Base-by-base conservation (phyloP, 805 yeast species). In the Naumovozyma dairenensis region DNA sequence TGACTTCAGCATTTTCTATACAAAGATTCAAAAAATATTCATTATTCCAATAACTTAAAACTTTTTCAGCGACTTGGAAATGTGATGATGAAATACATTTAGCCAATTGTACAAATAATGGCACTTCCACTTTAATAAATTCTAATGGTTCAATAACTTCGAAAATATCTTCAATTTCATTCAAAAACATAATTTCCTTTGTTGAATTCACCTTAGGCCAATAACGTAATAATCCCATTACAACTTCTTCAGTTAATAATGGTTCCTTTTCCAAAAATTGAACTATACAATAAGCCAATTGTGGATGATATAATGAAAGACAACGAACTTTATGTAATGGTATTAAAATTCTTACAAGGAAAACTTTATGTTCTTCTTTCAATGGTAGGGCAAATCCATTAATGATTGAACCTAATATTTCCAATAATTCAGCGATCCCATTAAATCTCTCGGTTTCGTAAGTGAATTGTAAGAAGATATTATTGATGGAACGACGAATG, bases 201-300 rank as follows among this genome's bases (percentile, higher is more conserved):
- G 96, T 92, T 17, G 93, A 78, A 53, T 85, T 85, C 32, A 83
- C 78, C 59, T 92, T 92, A 35, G 98, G 98, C 98, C 98, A 92
- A 63, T 78, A 92, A 51, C 94, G 71, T 48, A 92, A 63, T 39
- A 92, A 64, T 3, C 96, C 96, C 84, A 84, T 77, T 18, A 92
- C 74, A n/a, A 92, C 97, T 56, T 87, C 97, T 57, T 87, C 96
- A 2, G 97, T 89, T 46, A 92, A 67, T 10, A 71, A 44, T 3
- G 95, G 93, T 55, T 92, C 98, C 59, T 92, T 92, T 51, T 92
- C 98, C 49, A 92, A 65, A 58, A 92, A 92, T 62, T 92, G 98
- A 19, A 92, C 93, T 26, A 92, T 82, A 63, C 98, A 92, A 60
- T 92, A 92, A 5, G 97, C 95, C 45, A 92, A 69, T 60, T 92